phyloP scores from a whole-genome alignment of 2,329 filamentous ascomycete genomes.

The Rutstroemia sp. region DNA sequence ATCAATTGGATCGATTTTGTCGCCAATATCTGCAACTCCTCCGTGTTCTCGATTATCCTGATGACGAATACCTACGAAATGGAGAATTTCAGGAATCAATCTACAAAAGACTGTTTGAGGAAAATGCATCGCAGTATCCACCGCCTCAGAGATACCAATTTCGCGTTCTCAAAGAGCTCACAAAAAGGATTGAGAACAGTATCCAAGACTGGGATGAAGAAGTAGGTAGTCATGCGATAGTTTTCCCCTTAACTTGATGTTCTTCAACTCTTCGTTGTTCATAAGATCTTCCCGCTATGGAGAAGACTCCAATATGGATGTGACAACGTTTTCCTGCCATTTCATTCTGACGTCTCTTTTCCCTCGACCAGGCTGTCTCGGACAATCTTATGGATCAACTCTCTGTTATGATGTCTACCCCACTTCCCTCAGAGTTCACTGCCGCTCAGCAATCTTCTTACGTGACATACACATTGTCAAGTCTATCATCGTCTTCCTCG shows the following conservation, averaged over 20 bases:
- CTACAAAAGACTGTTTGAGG: conserved; percentile 59
- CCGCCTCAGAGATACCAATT: conserved; percentile 65
- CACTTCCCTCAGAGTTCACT: conserved; percentile 54
- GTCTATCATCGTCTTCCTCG: not conserved
- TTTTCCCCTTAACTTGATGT: conserved; percentile 10
- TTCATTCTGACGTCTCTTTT: conserved; percentile 19
- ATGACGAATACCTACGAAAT: conserved; percentile 47
- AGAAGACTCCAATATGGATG: too few relatives aligned
- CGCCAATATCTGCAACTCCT: conserved; percentile 77
- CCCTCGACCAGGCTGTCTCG: conserved; percentile 62
- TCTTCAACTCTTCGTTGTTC: conserved; percentile 4
- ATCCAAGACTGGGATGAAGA: conserved; percentile 79
- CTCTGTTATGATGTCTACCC: conserved; percentile 54
- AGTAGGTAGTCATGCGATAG: conserved; percentile 49
- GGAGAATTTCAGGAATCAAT: conserved; percentile 58
- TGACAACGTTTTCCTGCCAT: too few relatives aligned
- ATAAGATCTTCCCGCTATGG: not conserved
- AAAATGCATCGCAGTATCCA: conserved; percentile 43
- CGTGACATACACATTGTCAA: conserved; percentile 57
- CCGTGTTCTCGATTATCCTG: conserved; percentile 55
- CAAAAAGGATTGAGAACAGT: conserved; percentile 61
- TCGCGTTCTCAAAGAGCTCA: conserved; percentile 65
- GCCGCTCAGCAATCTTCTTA: conserved; percentile 66
- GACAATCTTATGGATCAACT: conserved; percentile 69
- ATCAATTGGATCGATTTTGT: conserved; percentile 47